Conservation (phyloP, 805 yeast species). For the Scheffersomyces coipomensis region DNA sequence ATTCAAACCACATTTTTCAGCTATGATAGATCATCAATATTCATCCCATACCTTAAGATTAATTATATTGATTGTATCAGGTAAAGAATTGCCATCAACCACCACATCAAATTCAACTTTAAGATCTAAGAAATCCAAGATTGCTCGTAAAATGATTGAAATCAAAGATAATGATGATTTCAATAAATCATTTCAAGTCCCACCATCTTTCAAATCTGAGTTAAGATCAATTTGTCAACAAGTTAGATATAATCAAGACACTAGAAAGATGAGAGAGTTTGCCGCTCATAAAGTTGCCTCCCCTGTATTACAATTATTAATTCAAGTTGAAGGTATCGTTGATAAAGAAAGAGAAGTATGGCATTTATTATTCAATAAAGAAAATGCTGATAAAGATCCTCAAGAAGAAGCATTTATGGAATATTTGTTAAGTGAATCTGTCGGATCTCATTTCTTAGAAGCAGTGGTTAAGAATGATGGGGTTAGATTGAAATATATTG, state of each 20-base stretch:
- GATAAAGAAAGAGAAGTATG: slow-evolving; percentile 72
- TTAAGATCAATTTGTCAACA: slow-evolving; percentile 48
- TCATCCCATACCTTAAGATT: slow-evolving; percentile 86
- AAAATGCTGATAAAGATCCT: slow-evolving; percentile 48
- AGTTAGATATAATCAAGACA: slow-evolving; percentile 35
- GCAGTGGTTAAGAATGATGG: slow-evolving; percentile 61
- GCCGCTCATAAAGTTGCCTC: slow-evolving; percentile 82
- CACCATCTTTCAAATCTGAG: slow-evolving; percentile 62
- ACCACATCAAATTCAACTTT: slow-evolving; percentile 66
- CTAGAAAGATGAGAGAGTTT: slow-evolving; percentile 56
- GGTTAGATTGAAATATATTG: slow-evolving; percentile 62
- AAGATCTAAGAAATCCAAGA: slow-evolving; percentile 80
- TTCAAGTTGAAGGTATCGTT: slow-evolving; percentile 78
- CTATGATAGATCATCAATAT: slow-evolving; percentile 72
- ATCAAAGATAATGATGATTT: slow-evolving; percentile 76
- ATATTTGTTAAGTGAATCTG: slow-evolving; percentile 76
- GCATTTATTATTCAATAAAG: slow-evolving; percentile 58
- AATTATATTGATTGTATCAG: slow-evolving; percentile 67
- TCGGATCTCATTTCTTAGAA: slow-evolving; percentile 93
- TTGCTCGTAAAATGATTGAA: slow-evolving; percentile 91
- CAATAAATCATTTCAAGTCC: slow-evolving; percentile 64
- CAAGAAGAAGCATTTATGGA: slow-evolving; percentile 81
- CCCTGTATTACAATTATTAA: slow-evolving; percentile 77
- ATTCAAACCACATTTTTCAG: slow-evolving; percentile 54
- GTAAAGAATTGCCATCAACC: slow-evolving; percentile 74